Evolutionary conservation across 352 stramenopile species (phyloP).

Genomic region (Pythium volutum): DNA sequence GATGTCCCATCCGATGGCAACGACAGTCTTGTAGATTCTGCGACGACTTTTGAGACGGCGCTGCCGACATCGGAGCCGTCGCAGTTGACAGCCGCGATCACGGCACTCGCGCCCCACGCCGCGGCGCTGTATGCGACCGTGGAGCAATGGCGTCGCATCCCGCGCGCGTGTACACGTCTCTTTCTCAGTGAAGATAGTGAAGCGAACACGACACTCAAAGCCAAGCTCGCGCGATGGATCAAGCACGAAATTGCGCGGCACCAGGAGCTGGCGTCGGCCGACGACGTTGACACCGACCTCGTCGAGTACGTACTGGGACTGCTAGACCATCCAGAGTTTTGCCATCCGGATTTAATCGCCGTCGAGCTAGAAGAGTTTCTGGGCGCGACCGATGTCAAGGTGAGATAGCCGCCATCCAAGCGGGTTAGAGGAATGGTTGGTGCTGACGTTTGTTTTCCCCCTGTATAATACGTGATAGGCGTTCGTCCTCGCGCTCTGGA

Average conservation of each 20-base stretch:
- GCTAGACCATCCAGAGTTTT: constrained; percentile 69
- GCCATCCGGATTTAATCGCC: constrained; percentile 57
- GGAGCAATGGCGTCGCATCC: constrained; percentile 46
- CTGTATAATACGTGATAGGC: constrained; percentile 22
- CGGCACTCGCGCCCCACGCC: constrained; percentile 23
- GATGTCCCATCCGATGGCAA: not conserved
- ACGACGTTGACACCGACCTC: constrained; percentile 52
- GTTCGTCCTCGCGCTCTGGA: constrained; percentile 72
- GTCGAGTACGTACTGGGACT: constrained; percentile 64
- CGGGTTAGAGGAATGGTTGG: not conserved
- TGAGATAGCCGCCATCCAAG: not conserved
- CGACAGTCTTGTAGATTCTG: constrained; percentile 10
- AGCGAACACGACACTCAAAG: constrained; percentile 15
- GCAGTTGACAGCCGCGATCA: constrained; percentile 22
- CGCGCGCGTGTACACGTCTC: constrained; percentile 37
- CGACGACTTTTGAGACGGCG: not conserved
- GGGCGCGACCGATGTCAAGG: constrained; percentile 15
- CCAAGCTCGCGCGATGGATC: constrained; percentile 40
- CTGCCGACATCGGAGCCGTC: not conserved
- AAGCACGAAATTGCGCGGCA: constrained; percentile 40
- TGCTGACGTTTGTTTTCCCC: not conserved
- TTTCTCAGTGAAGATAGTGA: constrained; percentile 15
- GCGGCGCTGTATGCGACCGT: constrained; percentile 44
- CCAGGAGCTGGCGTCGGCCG: constrained; percentile 14
- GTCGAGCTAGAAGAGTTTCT: constrained; percentile 76